Evolutionary conservation across 352 stramenopile species (phyloP), one percentile per base, ranked within the genome.

Genomic region (Phytophthora pisi): DNA sequence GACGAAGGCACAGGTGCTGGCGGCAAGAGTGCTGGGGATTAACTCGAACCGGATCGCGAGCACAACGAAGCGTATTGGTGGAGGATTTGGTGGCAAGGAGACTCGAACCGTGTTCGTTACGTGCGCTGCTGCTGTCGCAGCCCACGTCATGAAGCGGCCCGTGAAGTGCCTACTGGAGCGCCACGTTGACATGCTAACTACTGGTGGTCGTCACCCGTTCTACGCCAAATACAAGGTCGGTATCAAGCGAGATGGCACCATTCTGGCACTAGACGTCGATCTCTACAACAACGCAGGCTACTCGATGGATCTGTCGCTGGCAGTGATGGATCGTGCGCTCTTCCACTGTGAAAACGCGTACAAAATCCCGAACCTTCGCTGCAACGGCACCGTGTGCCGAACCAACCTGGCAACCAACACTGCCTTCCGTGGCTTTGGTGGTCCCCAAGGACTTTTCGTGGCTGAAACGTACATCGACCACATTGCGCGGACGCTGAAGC

Each of bases 31-130:
- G 8, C 93, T 97, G 4, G 95, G 94, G 7, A 90, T 98, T 11
- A 88, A 91, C 2, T 82, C 82, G 10, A 90, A 93, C 54, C 93
- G 97, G 34, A 94, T 99, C 16, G 88, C 98, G 36, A 96, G 90
- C 23, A 82, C 83, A 18, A 92, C 94, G 16, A 99, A 99, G 77
- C 85, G 97, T 28, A 97, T 99, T 72, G 97, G 97, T 47, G 97
- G 97, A 61, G 97, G 93, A 10, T 99, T 99, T 78, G 97, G 97
- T 34, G 97, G 96, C 34, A 99, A 99, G 72, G 95, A 98, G 74
- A 98, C 96, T 8, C 83, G 94, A 8, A 97, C 77, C 38, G 90
- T 81, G 43, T 98, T 99, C 70, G 78, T 96, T 1, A 93, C 94
- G 24, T 97, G 88, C 46, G 95, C 96, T 3, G 89, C 91, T 36